These are phyloP conservation scores for Cryptosporidium parvum DNA, from an alignment of 169 alveolate species.

Conservation along the genomic window DNA sequence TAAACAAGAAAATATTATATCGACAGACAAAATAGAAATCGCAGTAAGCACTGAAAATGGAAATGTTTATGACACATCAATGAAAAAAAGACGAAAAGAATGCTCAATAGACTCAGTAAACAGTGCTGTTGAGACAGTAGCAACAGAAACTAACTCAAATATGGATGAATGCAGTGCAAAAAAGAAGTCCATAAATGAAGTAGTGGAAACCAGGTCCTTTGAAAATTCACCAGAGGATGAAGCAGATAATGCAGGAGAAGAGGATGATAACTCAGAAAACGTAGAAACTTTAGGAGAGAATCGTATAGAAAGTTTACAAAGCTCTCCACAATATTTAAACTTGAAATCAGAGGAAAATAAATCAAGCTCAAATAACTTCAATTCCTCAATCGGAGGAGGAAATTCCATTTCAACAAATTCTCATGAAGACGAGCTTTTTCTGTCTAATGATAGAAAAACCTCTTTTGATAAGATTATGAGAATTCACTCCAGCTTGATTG, in stretches of 20 bases:
- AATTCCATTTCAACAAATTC: neutral
- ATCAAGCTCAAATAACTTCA: neutral
- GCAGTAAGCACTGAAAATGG: neutral
- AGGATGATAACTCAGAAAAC: neutral
- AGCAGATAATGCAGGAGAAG: neutral
- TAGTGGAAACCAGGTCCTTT: constrained; percentile 5
- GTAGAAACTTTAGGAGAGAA: neutral
- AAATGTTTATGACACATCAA: constrained; percentile 2
- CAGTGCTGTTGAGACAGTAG: constrained; percentile 44
- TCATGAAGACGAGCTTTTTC: constrained; percentile 42
- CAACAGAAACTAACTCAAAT: constrained; percentile 68
- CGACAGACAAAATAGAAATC: constrained; percentile 14
- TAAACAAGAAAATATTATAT: neutral
- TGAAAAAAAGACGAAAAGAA: constrained; percentile 52
- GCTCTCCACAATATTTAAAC: neutral
- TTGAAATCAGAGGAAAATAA: neutral
- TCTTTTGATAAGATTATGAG: constrained; percentile 65
- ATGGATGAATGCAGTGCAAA: constrained; percentile 30
- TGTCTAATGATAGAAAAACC: constrained; percentile 58
- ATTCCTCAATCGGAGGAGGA: constrained; percentile 1
- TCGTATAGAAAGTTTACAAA: neutral
- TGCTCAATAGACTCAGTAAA: constrained; percentile 53
- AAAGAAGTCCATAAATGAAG: constrained; percentile 34
- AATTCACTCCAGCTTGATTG: constrained; percentile 61
- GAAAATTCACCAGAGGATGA: constrained; percentile 4